These are phyloP conservation scores for Exutisphaerella laricina DNA, from an alignment of 2,329 filamentous ascomycete species.

Conservation along the genomic window DNA sequence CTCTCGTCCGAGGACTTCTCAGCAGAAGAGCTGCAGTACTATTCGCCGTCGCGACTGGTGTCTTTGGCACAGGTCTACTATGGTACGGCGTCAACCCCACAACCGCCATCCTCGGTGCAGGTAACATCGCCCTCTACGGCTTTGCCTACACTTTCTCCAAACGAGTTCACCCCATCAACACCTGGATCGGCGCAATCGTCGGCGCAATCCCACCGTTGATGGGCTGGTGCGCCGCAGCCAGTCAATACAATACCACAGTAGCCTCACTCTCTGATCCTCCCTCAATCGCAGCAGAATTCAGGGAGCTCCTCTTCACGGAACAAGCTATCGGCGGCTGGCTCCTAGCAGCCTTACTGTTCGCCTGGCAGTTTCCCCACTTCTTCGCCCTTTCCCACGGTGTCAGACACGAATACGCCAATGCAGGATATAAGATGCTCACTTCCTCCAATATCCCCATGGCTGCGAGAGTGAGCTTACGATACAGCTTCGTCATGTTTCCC, in stretches of 20 bases:
- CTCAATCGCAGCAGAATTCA: slow-evolving; percentile 27
- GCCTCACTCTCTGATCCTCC: slow-evolving; percentile 13
- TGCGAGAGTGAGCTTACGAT: slow-evolving; percentile 78
- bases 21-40: slow-evolving; percentile 63
- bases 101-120: slow-evolving; percentile 73
- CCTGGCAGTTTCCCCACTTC: slow-evolving; percentile 98
- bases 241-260: slow-evolving; percentile 61
- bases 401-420: slow-evolving; percentile 75
- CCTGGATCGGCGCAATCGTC: slow-evolving; percentile 89
- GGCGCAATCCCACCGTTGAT: slow-evolving; percentile 93
- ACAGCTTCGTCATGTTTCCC: slow-evolving; percentile 79
- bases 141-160: slow-evolving; percentile 92
- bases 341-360: slow-evolving; percentile 74
- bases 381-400: slow-evolving; percentile 89
- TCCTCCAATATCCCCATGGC: slow-evolving; percentile 87
- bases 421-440: slow-evolving; percentile 65
- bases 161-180: slow-evolving; percentile 78
- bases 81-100: slow-evolving; percentile 93
- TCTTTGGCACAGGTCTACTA: slow-evolving; percentile 63
- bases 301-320: slow-evolving; percentile 33
- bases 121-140: slow-evolving; percentile 86
- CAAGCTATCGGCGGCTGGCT: slow-evolving; percentile 71
- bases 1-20: slow-evolving; percentile 76
- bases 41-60: slow-evolving; percentile 72
- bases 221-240: slow-evolving; percentile 95